phyloP scores from a whole-genome alignment of 2,329 filamentous ascomycete species.

The Aschersonia sp. region DNA sequence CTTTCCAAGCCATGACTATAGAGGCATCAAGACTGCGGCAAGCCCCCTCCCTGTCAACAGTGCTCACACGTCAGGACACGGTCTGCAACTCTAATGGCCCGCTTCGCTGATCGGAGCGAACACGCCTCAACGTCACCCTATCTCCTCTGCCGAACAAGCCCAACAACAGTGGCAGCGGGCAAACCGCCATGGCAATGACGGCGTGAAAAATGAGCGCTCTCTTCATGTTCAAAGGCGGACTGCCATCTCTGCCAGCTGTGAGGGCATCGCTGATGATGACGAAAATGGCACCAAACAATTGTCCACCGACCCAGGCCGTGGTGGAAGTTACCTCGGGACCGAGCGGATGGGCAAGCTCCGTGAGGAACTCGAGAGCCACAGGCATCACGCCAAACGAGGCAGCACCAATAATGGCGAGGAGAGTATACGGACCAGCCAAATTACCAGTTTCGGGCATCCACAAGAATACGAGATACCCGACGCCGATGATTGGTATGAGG shows the following conservation, averaged over 20 bases:
- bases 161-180: constrained; percentile 54
- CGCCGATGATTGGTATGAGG: constrained; percentile 58
- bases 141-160: constrained; percentile 53
- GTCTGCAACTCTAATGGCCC: not conserved
- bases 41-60: not conserved
- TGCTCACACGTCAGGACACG: not conserved
- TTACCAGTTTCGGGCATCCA: constrained; percentile 53
- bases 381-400: constrained; percentile 70
- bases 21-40: no score
- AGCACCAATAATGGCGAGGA: constrained; percentile 66
- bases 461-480: constrained; percentile 63
- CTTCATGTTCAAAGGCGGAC: constrained; percentile 59
- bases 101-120: constrained; percentile 23
- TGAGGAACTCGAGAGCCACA: constrained; percentile 72
- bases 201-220: constrained; percentile 66
- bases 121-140: constrained; percentile 33
- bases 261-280: constrained; percentile 72
- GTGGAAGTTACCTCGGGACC: constrained; percentile 75
- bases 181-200: constrained; percentile 47
- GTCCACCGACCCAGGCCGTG: constrained; percentile 74
- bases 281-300: constrained; percentile 73
- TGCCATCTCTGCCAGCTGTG: constrained; percentile 32
- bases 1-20: no score
- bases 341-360: constrained; percentile 77
- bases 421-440: constrained; percentile 58